Conservation (phyloP, 805 yeast genomes). For the Suhomyces pyralidae region DNA sequence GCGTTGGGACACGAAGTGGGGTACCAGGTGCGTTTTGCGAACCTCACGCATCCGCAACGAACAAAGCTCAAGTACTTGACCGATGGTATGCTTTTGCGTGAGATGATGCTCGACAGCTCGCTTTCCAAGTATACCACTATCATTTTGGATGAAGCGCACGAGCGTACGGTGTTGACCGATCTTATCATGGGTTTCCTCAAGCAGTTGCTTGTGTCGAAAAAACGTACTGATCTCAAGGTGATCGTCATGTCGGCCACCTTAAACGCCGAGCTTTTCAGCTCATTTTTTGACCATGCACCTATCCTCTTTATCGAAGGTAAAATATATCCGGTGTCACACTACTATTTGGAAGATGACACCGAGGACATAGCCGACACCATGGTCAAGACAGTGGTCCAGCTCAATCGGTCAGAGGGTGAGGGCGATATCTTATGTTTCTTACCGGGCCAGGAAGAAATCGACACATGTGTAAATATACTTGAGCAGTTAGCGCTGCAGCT, state of each 20-base stretch:
- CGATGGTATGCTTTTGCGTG: slow-evolving; percentile 96
- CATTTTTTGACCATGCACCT: slow-evolving; percentile 77
- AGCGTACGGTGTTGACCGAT: slow-evolving; percentile 90
- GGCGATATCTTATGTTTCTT: slow-evolving; percentile 93
- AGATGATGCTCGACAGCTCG: slow-evolving; percentile 70
- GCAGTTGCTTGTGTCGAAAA: slow-evolving; percentile 47
- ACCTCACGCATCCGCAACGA: slow-evolving; percentile 47
- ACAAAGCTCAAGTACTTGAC: slow-evolving; percentile 85
- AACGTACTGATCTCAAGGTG: slow-evolving; percentile 59
- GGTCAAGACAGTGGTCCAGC: slow-evolving; percentile 69
- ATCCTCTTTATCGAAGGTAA: slow-evolving; percentile 87
- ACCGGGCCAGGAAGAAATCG: slow-evolving; percentile 98
- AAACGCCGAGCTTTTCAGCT: slow-evolving; percentile 83
- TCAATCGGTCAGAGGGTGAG: slow-evolving; percentile 71
- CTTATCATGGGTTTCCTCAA: slow-evolving; percentile 85
- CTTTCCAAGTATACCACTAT: slow-evolving; percentile 69
- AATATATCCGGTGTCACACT: slow-evolving; percentile 76
- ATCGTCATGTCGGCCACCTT: slow-evolving; percentile 96
- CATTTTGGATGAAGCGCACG: slow-evolving; percentile 96
- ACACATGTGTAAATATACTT: slow-evolving; percentile 67
- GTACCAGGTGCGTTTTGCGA: slow-evolving; percentile 88
- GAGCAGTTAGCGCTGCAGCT: slow-evolving; percentile 59
- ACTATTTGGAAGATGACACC: slow-evolving; percentile 58
- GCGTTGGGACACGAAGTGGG: slow-evolving; percentile 80
- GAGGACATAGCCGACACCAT: slow-evolving; percentile 84